Evolutionary conservation across 306 rosid species (phyloP), one percentile per base, ranked within the genome.

Genomic region (Rosa persica): DNA sequence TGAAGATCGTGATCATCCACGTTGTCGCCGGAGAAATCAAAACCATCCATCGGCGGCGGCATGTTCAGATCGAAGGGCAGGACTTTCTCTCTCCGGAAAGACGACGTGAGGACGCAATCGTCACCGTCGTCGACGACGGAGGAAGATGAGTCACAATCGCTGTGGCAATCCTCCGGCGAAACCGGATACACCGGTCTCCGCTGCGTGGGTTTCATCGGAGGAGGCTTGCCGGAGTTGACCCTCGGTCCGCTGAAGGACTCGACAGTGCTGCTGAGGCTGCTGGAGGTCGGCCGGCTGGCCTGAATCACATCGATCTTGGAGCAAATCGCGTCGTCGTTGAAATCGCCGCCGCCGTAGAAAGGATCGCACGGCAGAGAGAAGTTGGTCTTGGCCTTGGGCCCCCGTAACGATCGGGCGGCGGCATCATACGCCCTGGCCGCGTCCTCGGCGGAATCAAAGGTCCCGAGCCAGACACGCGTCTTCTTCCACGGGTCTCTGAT

Each of bases 101-200:
- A 84, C 1, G 98, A 89, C 23, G 90, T 79, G 60, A 86, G 90
- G 16, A 75, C 91, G 60, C 89, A 90, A 34, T 90, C 93, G 3
- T 87, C 89, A 16, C 88, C 80, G 57, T 88, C 94, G 27, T 94
- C 97, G 3, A 90, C 84, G 27, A 94, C 94, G 44, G 97, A 89
- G 0, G 96, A 94, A 16, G 98, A 94, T 0, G 98, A 94, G 78
- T 89, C 98, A 69, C 98, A 94, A 57, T 90, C 97, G 86, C 98
- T 94, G 52, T 85, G 98, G 73, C 90, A 92, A 65, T 86, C 96
- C 2, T 89, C 98, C 8, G 86, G 76, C 0, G 86, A 66, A 38
- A 80, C 70, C 6, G 81, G 88, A 52, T 71, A 74, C 54, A 79
- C 84, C 15, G 89, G 84, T 57, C 75, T 76, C 12, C 80, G 82